Evolutionary conservation across 73 alveolate species (phyloP).

Genomic region (Paramecium primaurelia): DNA sequence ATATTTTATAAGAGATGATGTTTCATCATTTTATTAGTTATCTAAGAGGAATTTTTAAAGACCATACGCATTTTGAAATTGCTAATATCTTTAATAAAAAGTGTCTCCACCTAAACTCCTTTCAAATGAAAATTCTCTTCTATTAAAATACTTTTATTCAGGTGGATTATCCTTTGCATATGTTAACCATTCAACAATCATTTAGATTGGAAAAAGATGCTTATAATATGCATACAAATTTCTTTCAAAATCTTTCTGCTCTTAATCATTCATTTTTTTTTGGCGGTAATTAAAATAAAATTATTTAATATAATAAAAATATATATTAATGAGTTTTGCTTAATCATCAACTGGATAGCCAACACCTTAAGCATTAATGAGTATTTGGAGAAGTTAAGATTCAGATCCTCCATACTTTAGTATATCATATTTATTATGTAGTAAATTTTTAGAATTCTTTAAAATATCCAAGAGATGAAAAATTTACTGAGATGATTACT

Average conservation of each 20-base stretch:
- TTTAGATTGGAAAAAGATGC: not conserved
- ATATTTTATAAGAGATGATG: slow-evolving; percentile 77
- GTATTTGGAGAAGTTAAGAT: slow-evolving; percentile 2
- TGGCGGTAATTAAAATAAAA: not conserved
- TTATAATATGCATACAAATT: not conserved
- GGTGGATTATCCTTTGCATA: not conserved
- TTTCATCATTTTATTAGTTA: slow-evolving; percentile 68
- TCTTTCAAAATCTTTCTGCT: not conserved
- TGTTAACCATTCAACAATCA: slow-evolving; percentile 1
- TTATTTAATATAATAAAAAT: not conserved
- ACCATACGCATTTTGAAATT: slow-evolving; percentile 62
- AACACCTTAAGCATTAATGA: slow-evolving; percentile 45
- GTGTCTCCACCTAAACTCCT: slow-evolving; percentile 77
- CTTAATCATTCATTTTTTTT: not conserved
- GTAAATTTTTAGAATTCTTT: slow-evolving; percentile 46
- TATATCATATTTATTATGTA: not conserved
- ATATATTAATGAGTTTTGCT: not conserved
- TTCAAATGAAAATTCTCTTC: slow-evolving; percentile 78
- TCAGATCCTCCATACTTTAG: slow-evolving; percentile 43
- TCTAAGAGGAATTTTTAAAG: slow-evolving; percentile 59
- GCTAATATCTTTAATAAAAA: slow-evolving; percentile 86
- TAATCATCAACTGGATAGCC: slow-evolving; percentile 25
- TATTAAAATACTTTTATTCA: not conserved
- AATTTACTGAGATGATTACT: slow-evolving; percentile 54
- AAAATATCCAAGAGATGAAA: slow-evolving; percentile 53